A percentile compares a stretch with the other conserved stretches of the same genome.
Evolutionary conservation across 2,329 filamentous ascomycete genomes (phyloP).

Genomic region (Scedosporium apiospermum): DNA sequence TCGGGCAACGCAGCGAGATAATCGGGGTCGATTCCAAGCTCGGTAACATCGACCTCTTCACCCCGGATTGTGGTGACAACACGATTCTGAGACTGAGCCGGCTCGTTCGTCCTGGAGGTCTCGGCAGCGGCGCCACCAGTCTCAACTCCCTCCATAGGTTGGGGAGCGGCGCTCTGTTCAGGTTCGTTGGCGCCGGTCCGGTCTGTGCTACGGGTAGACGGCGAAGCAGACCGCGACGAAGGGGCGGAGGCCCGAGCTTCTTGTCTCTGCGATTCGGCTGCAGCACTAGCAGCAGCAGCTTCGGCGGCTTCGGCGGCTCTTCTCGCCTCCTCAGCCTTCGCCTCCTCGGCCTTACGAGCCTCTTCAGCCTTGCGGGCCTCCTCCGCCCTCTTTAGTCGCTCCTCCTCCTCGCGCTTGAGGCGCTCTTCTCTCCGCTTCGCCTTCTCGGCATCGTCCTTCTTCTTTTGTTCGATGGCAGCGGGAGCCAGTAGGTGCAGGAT

Average conservation of each 20-base stretch:
- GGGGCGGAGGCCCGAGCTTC: conserved; percentile 6
- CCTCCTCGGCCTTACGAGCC: neutral
- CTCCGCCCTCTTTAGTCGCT: conserved; percentile 58
- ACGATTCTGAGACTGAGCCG: conserved; percentile 23
- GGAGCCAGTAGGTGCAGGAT: conserved; percentile 70
- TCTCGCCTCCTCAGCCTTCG: conserved; percentile 16
- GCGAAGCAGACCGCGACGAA: conserved; percentile 11
- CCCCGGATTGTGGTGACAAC: conserved; percentile 79
- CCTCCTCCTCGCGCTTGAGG: conserved; percentile 58
- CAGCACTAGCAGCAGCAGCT: neutral
- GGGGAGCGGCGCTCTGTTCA: conserved; percentile 19
- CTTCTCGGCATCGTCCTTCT: conserved; percentile 47
- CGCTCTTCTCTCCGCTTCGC: conserved; percentile 58
- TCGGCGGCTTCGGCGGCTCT: neutral
- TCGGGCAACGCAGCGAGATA: conserved; percentile 97
- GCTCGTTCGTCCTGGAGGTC: conserved; percentile 10
- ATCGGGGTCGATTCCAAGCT: conserved; percentile 85
- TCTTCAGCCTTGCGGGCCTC: conserved; percentile 56
- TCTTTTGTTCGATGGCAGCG: conserved; percentile 73
- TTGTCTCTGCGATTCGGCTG: neutral
- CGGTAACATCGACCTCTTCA: conserved; percentile 84
- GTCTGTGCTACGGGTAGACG: neutral
- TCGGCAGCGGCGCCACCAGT: conserved; percentile 26
- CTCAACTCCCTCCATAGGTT: conserved; percentile 70
- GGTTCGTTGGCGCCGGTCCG: conserved; percentile 11